Conservation (phyloP, 495 filamentous ascomycete species). For the Lasiosphaeria ovina region DNA sequence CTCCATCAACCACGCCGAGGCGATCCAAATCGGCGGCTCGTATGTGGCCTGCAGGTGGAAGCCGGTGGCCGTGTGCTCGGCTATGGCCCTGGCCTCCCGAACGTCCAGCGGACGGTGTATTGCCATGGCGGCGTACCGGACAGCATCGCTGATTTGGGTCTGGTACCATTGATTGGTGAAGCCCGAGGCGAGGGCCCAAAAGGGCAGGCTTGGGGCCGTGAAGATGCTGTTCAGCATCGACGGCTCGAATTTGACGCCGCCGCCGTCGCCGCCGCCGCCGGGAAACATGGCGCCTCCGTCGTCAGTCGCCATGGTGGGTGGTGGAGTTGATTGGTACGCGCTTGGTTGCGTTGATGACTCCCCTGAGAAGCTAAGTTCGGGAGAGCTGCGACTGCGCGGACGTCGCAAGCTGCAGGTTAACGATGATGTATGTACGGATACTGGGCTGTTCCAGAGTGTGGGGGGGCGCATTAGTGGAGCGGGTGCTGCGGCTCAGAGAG, state of each 20-base stretch:
- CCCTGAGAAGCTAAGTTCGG: not conserved
- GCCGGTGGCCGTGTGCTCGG: not conserved
- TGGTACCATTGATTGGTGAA: slow-evolving; percentile 13
- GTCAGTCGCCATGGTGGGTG: not conserved
- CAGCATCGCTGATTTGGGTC: not conserved
- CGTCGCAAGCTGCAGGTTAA: not conserved
- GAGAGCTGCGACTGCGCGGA: no score
- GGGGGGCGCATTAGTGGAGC: no score
- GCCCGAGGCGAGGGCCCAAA: slow-evolving; percentile 12
- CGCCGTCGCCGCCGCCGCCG: no score
- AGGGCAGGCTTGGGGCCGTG: slow-evolving; percentile 13
- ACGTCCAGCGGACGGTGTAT: slow-evolving; percentile 4
- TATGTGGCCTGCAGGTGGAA: no score
- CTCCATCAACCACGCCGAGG: no score
- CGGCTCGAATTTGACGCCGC: not conserved
- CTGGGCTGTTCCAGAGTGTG: not conserved
- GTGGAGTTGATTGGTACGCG: not conserved
- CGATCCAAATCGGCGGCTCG: no score
- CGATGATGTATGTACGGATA: not conserved
- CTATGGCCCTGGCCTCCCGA: slow-evolving; percentile 15
- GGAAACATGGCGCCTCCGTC: not conserved
- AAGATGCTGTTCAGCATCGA: slow-evolving; percentile 7
- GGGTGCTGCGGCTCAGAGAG: no score
- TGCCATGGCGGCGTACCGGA: slow-evolving; percentile 4
- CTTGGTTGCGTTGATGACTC: not conserved